Conservation (phyloP, 1,284 basidiomycete genomes). For the Ustilago hordei region DNA sequence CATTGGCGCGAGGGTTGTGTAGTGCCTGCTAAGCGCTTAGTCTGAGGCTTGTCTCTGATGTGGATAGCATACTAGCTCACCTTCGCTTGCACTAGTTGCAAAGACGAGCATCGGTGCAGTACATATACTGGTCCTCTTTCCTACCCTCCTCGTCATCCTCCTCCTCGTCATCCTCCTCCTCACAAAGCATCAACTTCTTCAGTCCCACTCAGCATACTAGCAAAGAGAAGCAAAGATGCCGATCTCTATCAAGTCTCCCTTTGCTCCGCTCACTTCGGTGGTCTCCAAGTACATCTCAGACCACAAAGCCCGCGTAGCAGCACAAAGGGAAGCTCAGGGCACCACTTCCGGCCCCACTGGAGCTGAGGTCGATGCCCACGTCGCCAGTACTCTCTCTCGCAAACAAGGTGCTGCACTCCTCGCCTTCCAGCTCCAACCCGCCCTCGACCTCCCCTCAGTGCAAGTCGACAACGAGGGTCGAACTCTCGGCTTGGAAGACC, state of each 20-base stretch:
- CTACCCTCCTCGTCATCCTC: not conserved
- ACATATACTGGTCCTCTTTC: not conserved
- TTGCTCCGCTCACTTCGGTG: conserved; percentile 12
- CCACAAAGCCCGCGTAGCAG: conserved; percentile 18
- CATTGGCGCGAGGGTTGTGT: not conserved
- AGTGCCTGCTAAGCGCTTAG: not conserved
- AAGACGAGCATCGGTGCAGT: not conserved
- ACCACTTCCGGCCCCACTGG: conserved; percentile 33
- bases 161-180: not conserved
- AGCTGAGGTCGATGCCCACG: conserved; percentile 41
- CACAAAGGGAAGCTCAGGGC: conserved; percentile 35
- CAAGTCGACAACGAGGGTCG: conserved; percentile 39
- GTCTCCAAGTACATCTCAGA: conserved; percentile 38
- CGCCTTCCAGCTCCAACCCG: not conserved
- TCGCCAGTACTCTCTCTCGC: conserved; percentile 33
- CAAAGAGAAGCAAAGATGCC: conserved; percentile 22
- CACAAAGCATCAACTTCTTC: not conserved
- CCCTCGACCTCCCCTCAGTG: not conserved
- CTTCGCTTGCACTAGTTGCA: not conserved
- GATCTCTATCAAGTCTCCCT: conserved; percentile 15
- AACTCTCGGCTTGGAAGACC: conserved; percentile 49
- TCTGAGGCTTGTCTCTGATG: not conserved
- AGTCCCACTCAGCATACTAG: not conserved
- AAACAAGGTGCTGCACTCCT: conserved; percentile 12
- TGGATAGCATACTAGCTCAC: not conserved